Evolutionary conservation across 148 eudicot genomes (phyloP).

Genomic region (Chenopodium formosanum): DNA sequence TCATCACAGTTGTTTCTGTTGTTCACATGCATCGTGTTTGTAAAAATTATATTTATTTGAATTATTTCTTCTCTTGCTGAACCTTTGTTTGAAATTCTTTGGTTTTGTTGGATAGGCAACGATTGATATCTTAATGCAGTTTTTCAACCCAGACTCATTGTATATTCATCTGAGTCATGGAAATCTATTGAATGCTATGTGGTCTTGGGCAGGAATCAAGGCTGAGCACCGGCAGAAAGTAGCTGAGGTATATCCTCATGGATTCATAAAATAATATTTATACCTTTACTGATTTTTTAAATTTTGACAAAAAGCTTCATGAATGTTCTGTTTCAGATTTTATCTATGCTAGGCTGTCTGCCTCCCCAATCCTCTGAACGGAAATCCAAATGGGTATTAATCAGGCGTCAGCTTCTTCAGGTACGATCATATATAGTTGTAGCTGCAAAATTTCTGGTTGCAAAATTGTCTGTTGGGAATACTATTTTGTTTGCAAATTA

Average conservation of each 20-base stretch:
- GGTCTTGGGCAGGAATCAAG: constrained; percentile 90
- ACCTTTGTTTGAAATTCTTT: neutral
- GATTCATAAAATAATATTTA: neutral
- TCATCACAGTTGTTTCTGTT: neutral
- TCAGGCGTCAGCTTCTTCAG: constrained; percentile 94
- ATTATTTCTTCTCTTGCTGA: neutral
- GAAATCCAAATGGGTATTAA: constrained; percentile 87
- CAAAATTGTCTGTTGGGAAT: neutral
- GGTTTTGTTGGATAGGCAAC: constrained; percentile 49
- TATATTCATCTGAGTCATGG: constrained; percentile 94
- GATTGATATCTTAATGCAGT: constrained; percentile 56
- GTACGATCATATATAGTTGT: constrained; percentile 31
- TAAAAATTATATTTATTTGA: neutral
- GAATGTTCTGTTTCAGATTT: constrained; percentile 52
- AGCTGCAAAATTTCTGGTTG: neutral
- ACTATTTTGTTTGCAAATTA: neutral
- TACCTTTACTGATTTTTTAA: neutral
- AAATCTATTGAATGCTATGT: constrained; percentile 76
- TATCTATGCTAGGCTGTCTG: constrained; percentile 76
- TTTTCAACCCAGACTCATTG: constrained; percentile 70
- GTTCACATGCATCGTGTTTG: constrained; percentile 4
- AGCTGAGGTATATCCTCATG: constrained; percentile 57
- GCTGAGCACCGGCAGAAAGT: constrained; percentile 79
- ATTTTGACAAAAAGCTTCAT: constrained; percentile 5
- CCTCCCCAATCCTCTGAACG: constrained; percentile 87